Conservation (phyloP, 78 protist species). For the Dictyostelium capitatum region DNA sequence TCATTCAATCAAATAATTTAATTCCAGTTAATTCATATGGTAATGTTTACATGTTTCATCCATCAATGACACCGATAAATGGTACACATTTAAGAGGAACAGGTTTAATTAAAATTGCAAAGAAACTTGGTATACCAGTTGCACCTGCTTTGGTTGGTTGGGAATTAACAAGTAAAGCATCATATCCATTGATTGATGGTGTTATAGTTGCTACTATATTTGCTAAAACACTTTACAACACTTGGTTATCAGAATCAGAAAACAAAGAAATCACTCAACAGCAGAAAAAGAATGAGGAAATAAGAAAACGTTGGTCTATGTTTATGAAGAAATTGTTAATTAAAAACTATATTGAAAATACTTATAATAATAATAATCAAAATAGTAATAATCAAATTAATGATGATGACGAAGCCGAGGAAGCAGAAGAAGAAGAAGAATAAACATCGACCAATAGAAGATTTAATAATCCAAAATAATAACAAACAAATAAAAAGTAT, state of each 20-base stretch:
- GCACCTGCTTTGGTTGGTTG: conserved; percentile 83
- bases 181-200: conserved; percentile 68
- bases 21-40: conserved; percentile 70
- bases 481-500: no score
- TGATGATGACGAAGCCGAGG: no score
- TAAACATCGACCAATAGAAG: no score
- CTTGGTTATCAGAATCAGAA: conserved; percentile 48
- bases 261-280: not conserved
- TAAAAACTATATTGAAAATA: conserved; percentile 42
- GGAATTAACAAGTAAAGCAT: not conserved
- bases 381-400: no score
- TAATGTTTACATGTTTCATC: conserved; percentile 72
- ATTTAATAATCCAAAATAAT: no score
- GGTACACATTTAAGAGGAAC: conserved; percentile 60
- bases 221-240: conserved; percentile 16
- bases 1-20: not conserved
- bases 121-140: conserved; percentile 47
- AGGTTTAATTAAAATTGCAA: conserved; percentile 49
- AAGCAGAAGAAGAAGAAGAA: no score
- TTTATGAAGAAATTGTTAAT: conserved; percentile 45
- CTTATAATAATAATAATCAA: not conserved
- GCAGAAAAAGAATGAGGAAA: conserved; percentile 39
- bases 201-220: conserved; percentile 57
- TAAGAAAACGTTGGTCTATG: conserved; percentile 31
- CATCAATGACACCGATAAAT: conserved; percentile 71